A percentile compares a stretch with the other conserved stretches of the same genome.
These are phyloP conservation scores for Vickermania ingenoplastis DNA, from an alignment of 208 protist genomes.

Conservation along the genomic window DNA sequence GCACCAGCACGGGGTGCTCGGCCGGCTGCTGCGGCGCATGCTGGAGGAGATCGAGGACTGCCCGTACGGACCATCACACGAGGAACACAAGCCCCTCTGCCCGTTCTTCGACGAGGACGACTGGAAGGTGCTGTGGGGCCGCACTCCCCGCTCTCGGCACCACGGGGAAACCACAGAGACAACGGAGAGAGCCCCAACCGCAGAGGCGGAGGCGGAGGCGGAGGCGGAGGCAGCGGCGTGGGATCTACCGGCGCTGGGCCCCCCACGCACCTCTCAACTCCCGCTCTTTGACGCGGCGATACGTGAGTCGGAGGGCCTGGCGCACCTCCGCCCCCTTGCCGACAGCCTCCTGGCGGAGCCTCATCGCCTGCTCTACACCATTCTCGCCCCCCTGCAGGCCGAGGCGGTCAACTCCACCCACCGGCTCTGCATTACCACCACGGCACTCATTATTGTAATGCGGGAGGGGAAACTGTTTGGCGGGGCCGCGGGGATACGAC, in stretches of 20 bases:
- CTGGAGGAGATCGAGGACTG: background rate
- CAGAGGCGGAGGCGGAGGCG: conserved; percentile 11
- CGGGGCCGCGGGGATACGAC: conserved; percentile 10
- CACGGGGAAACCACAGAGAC: too few species aligned
- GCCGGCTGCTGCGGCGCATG: too few species aligned
- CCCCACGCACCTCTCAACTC: conserved; percentile 16
- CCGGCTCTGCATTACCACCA: conserved; percentile 61
- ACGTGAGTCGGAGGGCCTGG: conserved; percentile 13
- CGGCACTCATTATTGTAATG: conserved; percentile 56
- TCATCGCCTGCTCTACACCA: conserved; percentile 58
- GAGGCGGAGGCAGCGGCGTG: conserved; percentile 8
- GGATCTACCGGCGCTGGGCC: conserved; percentile 25
- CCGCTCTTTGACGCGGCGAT: conserved; percentile 16
- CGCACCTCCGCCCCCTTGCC: conserved; percentile 22
- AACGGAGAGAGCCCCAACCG: conserved; percentile 9
- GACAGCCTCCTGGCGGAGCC: conserved; percentile 40
- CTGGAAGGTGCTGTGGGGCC: background rate
- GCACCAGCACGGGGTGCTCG: too few species aligned
- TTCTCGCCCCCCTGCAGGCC: conserved; percentile 46
- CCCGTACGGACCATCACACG: background rate
- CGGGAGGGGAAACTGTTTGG: conserved; percentile 32
- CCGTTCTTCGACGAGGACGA: background rate
- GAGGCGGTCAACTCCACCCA: conserved; percentile 53
- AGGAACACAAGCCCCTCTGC: background rate
- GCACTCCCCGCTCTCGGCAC: too few species aligned